Evolutionary conservation across 1,139 yeast genomes (phyloP), one percentile per base, ranked within the genome.

Genomic region (Pichia sp.): DNA sequence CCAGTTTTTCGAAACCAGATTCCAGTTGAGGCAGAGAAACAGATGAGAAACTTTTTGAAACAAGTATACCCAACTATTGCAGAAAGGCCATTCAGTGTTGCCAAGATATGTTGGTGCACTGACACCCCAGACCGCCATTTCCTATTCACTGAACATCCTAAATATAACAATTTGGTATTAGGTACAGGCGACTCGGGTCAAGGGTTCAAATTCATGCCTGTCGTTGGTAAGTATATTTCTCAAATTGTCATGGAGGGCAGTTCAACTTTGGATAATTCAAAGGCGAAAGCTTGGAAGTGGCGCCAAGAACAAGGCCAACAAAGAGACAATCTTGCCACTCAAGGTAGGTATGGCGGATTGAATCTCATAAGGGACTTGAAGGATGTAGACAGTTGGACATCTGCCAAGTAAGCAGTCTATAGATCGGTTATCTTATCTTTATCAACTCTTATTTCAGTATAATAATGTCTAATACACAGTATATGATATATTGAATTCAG

Each of bases 171-270:
- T 8, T 51, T 67, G 30, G 47, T 64, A 46, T 48, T 67, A 29
- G 70, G 64, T 15, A 64, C 70, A 8, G 71, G 71, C 8, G 73
- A 70, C 54, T 68, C 72, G 36, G 73, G 73, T 4, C 71, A 70
- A 56, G 73, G 68, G 5, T 70, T 67, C 59, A 70, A 70, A 54
- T 67, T 63, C 46, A 63, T 70, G 62, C 73, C 73, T 1, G 63
- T 60, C 38, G 63, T 70, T 43, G 73, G 74, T 1, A 61, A 61
- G 42, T 70, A 69, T 51, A 64, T 67, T 23, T 54, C 64, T 1
- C 57, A 58, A 19, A 61, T 66, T 23, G 62, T 61, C 11, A 36
- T 59, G 15, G 51, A 62, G 26, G 69, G 69, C 3, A 61, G 58
- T 8, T 10, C 23, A 3, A 52, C 56, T 1, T 54, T 66, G 15